Percentiles rank a stretch among this genome's conserved stretches.
Conservation (phyloP, 306 rosid species). For the Trichosanthes truncata region DNA sequence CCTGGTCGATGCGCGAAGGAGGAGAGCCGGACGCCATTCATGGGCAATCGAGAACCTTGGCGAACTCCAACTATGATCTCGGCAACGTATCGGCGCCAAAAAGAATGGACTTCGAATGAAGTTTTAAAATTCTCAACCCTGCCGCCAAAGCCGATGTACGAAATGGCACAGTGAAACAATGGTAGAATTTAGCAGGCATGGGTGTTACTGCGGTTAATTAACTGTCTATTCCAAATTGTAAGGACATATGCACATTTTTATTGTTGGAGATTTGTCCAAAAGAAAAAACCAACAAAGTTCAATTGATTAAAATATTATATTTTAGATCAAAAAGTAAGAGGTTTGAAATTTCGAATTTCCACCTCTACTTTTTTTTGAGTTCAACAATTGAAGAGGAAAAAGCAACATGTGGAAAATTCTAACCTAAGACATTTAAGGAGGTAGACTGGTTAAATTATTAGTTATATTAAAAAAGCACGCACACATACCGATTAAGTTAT, state of each 20-base stretch:
- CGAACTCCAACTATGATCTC: slow-evolving; percentile 7
- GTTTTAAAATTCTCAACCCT: not conserved
- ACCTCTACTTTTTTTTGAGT: too few species aligned
- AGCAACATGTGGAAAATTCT: too few species aligned
- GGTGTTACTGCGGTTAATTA: not conserved
- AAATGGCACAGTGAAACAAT: not conserved
- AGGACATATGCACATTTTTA: not conserved
- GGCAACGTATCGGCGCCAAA: slow-evolving; percentile 3
- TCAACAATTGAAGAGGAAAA: too few species aligned
- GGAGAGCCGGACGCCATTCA: slow-evolving; percentile 68
- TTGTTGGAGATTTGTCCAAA: not conserved
- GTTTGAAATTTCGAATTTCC: too few species aligned
- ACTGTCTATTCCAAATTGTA: not conserved
- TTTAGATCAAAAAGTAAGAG: too few species aligned
- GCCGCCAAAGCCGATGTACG: slow-evolving; percentile 5
- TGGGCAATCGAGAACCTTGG: slow-evolving; percentile 5
- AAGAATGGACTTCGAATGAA: not conserved
- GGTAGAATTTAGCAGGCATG: not conserved
- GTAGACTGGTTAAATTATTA: too few species aligned
- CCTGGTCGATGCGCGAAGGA: slow-evolving; percentile 68
- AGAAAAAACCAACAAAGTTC: too few species aligned
- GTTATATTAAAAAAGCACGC: too few species aligned
- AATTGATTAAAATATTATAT: too few species aligned
- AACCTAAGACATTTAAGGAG: too few species aligned
- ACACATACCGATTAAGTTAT: too few species aligned